These are phyloP conservation scores for Botrytis sinoallii DNA, from an alignment of 2,329 filamentous ascomycete species.

Conservation along the genomic window DNA sequence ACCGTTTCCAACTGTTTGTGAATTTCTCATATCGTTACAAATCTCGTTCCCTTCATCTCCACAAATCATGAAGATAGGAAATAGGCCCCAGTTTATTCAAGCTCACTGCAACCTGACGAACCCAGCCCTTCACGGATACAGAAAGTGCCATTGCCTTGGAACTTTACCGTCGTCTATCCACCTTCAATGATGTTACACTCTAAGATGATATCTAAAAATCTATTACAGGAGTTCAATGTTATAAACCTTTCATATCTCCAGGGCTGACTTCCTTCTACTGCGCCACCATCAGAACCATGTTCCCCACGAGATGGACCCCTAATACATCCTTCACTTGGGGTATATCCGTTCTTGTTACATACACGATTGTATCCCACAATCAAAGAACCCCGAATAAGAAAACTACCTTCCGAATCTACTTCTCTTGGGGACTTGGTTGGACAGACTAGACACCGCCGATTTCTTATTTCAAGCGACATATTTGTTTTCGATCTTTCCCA, in stretches of 20 bases:
- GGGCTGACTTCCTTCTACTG: constrained; percentile 4
- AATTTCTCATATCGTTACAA: background rate
- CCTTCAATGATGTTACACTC: background rate
- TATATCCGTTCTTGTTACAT: background rate
- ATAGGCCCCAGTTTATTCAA: background rate
- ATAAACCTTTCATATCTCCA: background rate
- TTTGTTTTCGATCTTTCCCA: background rate
- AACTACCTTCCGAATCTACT: background rate
- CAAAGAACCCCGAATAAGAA: background rate
- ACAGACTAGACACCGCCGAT: no score
- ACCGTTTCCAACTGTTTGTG: background rate
- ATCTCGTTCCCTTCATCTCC: background rate
- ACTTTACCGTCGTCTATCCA: background rate
- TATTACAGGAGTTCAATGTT: background rate
- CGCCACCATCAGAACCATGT: constrained; percentile 6
- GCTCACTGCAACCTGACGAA: background rate
- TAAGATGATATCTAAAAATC: background rate
- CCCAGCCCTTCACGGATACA: background rate
- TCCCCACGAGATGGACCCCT: background rate
- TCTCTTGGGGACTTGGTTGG: background rate
- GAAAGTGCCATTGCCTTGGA: background rate
- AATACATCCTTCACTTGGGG: background rate
- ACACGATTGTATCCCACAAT: background rate
- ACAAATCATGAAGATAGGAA: background rate
- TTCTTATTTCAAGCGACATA: background rate